phyloP scores from a whole-genome alignment of 1,284 basidiomycete genomes.

The Psilocybe mexicana region DNA sequence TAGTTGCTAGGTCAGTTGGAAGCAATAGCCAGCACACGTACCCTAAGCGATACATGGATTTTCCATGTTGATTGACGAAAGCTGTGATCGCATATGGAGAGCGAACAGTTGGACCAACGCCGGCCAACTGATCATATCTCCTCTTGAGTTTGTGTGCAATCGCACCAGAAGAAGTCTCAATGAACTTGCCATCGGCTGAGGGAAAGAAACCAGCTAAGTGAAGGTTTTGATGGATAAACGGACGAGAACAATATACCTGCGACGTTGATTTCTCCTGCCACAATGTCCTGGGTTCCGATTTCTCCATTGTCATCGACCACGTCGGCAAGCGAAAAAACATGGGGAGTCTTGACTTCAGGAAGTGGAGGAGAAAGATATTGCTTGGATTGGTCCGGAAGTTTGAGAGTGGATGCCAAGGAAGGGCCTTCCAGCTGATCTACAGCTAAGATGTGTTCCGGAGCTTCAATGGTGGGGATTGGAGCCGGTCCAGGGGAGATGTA shows the following conservation, averaged over 20 bases:
- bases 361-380: constrained; percentile 25
- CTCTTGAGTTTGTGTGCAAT: constrained; percentile 75
- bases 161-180: constrained; percentile 73
- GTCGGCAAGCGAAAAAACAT: constrained; percentile 26
- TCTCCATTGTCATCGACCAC: constrained; percentile 26
- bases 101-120: constrained; percentile 64
- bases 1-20: constrained; percentile 1
- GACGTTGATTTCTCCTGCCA: constrained; percentile 27
- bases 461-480: constrained; percentile 23
- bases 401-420: constrained; percentile 25
- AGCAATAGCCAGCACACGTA: constrained; percentile 36
- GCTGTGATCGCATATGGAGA: constrained; percentile 79
- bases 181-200: constrained; percentile 69
- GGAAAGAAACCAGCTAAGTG: background rate
- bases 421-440: constrained; percentile 22
- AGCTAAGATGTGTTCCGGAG: constrained; percentile 23
- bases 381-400: constrained; percentile 19
- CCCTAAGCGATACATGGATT: constrained; percentile 73
- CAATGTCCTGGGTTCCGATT: constrained; percentile 25
- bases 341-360: constrained; percentile 13
- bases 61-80: constrained; percentile 76
- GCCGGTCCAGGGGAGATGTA: constrained; percentile 13
- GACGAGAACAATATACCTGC: constrained; percentile 23
- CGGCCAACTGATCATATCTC: constrained; percentile 65
- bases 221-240: background rate